phyloP scores from a whole-genome alignment of 495 filamentous ascomycete species.

The Penicillium samsonianum region DNA sequence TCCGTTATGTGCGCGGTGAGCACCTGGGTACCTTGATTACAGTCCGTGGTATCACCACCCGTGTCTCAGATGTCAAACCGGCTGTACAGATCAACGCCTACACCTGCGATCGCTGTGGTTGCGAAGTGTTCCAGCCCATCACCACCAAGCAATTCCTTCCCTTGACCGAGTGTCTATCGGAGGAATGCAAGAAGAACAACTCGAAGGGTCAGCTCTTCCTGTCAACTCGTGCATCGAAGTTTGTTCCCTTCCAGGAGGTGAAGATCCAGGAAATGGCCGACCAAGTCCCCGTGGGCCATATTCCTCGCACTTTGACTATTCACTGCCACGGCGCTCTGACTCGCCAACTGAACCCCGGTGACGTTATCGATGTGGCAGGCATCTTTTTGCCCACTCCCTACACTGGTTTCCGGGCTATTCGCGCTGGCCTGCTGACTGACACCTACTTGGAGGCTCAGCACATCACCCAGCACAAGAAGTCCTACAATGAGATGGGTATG shows the following conservation, averaged over 20 bases:
- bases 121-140: constrained; percentile 96
- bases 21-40: constrained; percentile 93
- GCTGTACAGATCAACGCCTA: constrained; percentile 97
- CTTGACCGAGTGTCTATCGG: constrained; percentile 78
- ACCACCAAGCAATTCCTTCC: constrained; percentile 88
- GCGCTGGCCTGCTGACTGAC: constrained; percentile 90
- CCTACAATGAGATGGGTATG: constrained; percentile 83
- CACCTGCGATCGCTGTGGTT: constrained; percentile 93
- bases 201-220: constrained; percentile 90
- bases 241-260: constrained; percentile 95
- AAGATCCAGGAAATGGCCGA: constrained; percentile 99
- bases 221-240: constrained; percentile 93
- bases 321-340: constrained; percentile 86
- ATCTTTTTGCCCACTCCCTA: constrained; percentile 98
- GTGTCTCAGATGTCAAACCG: constrained; percentile 97
- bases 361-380: constrained; percentile 88
- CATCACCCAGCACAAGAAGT: constrained; percentile 94
- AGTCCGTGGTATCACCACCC: constrained; percentile 88
- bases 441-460: constrained; percentile 96
- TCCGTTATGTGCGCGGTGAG: constrained; percentile 87
- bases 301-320: constrained; percentile 84
- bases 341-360: constrained; percentile 85
- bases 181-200: constrained; percentile 87
- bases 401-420: constrained; percentile 95
- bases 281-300: constrained; percentile 96